Base-by-base conservation (phyloP, 2,329 filamentous ascomycete genomes). In the Plectosphaerella sp. region DNA sequence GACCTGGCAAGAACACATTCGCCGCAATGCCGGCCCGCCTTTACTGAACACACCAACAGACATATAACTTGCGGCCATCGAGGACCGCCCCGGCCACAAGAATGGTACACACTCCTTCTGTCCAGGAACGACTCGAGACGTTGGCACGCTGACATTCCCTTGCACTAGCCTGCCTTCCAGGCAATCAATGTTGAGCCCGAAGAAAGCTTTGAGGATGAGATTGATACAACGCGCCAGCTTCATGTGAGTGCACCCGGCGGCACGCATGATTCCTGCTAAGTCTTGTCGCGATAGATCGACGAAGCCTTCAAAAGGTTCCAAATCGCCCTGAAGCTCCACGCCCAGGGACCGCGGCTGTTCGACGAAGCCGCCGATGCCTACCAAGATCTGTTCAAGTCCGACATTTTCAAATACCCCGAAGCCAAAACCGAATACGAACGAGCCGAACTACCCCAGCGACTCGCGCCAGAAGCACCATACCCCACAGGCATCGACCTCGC, bases 291-390 rank as follows among this genome's bases (percentile, higher is more conserved):
- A 7, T 51, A 88, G 78, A 93, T 97, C 64, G 94, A 99, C 64
- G 94, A 99, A 72, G 92, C 94, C 47, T 76, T 99, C 56, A 97
- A 97, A 72, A 82, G 93, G 36, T 99, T 97, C 67, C 92, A 97
- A 65, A 87, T 80, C 61, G 94, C 94, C 46, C 75, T 99, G 53
- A 96, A 93, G 68, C 84, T 92, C 59, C 94, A 99, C 66, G 87
- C 93, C 2, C 91, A 96, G 70, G 92, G 94, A 2, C 84, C 89
- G 1, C 74, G 74, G 16, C 89, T 84, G 50, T 94, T 90, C 66
- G 71, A 83, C 47, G 85, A 91, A 63, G 93, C 95, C 18, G 79
- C 81, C 43, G 80, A 86, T 49, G 93, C 94, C 45, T 99, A 99
- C 71, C 78, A 87, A 47, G 83, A 83, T 37, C 83, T 99, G 2